Conservation (phyloP, 2,329 filamentous ascomycete species). For the Curvularia hawaiiensis region DNA sequence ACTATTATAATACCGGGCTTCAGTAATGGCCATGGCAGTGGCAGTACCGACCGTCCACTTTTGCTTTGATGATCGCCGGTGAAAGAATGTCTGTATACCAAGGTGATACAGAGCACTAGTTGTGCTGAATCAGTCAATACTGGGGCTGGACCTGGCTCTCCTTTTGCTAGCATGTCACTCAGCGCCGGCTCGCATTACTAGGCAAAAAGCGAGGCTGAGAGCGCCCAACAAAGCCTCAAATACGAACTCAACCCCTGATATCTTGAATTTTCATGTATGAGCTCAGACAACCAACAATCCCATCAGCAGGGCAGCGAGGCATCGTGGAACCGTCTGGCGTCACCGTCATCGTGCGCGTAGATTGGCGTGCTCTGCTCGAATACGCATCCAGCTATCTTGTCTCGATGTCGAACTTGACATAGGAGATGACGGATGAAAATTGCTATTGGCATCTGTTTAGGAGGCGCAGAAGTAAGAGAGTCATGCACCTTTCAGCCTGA, state of each 20-base stretch:
- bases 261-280: conserved; percentile 4
- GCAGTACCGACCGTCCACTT: background rate
- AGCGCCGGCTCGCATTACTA: background rate
- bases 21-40: conserved; percentile 16
- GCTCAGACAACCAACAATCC: conserved; percentile 4
- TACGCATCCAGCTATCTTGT: background rate
- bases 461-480: background rate
- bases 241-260: background rate
- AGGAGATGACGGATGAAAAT: conserved; percentile 4
- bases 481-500: conserved; percentile 11
- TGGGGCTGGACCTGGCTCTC: conserved; percentile 26
- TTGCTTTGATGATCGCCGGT: conserved; percentile 19
- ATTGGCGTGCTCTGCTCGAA: background rate
- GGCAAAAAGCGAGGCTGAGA: background rate
- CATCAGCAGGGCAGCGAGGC: background rate
- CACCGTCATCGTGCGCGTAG: conserved; percentile 5
- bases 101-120: conserved; percentile 21
- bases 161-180: background rate
- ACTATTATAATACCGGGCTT: conserved; percentile 29
- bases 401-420: background rate
- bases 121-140: conserved; percentile 25
- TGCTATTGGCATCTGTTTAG: conserved; percentile 13
- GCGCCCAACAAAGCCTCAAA: background rate
- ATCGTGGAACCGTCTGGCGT: conserved; percentile 5
- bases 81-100: conserved; percentile 20